These are phyloP conservation scores for Boletus patriciae DNA, from an alignment of 768 basidiomycete species.

Conservation along the genomic window DNA sequence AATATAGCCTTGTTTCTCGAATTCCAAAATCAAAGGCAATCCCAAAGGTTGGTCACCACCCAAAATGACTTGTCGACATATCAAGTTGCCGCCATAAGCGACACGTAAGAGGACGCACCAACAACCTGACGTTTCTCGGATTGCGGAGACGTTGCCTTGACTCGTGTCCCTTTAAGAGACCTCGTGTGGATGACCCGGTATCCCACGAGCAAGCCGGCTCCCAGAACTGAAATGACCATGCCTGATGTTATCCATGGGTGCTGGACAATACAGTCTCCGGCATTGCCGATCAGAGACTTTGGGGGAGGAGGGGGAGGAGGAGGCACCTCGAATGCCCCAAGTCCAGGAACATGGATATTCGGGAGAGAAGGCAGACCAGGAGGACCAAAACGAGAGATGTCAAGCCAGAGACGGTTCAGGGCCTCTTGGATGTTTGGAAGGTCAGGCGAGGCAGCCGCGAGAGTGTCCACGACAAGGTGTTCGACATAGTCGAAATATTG, in stretches of 20 bases:
- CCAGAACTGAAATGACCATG: constrained; percentile 55
- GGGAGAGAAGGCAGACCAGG: constrained; percentile 42
- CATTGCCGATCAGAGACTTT: constrained; percentile 44
- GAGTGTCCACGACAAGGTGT: constrained; percentile 55
- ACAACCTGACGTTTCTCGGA: constrained; percentile 48
- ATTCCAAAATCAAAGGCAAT: constrained; percentile 66
- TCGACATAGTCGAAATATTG: constrained; percentile 68
- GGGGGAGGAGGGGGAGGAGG: constrained; percentile 56
- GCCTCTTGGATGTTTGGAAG: constrained; percentile 66
- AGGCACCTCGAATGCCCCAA: constrained; percentile 72
- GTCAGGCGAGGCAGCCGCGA: constrained; percentile 56
- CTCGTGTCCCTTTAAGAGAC: constrained; percentile 22
- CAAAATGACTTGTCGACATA: constrained; percentile 57
- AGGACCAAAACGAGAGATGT: constrained; percentile 80
- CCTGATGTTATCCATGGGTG: constrained; percentile 65
- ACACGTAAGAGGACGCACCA: constrained; percentile 30
- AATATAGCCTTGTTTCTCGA: constrained; percentile 80
- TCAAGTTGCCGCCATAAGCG: neutral
- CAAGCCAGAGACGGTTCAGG: constrained; percentile 69
- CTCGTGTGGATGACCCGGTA: constrained; percentile 41
- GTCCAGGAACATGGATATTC: constrained; percentile 59
- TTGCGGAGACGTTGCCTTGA: constrained; percentile 29
- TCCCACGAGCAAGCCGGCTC: constrained; percentile 60
- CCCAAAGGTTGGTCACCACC: constrained; percentile 78
- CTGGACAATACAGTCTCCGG: constrained; percentile 50